Percentiles rank a stretch among this genome's conserved stretches.
These are phyloP conservation scores for Pyropia haitanensis DNA, from an alignment of 23 red algal species.

Conservation along the genomic window DNA sequence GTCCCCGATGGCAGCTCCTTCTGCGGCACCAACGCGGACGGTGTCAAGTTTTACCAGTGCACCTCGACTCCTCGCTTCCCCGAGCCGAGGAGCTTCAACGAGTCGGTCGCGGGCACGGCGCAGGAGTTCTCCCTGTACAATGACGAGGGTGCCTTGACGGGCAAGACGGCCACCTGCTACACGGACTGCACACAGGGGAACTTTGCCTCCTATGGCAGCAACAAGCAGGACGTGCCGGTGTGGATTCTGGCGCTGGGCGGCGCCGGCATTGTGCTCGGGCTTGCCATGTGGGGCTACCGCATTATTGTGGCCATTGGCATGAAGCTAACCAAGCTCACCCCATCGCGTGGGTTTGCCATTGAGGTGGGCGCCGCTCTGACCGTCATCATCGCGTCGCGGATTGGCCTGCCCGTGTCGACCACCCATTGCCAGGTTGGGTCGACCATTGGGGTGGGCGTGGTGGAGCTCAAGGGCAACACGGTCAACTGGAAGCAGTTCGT, in stretches of 20 bases:
- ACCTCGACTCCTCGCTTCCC: background rate
- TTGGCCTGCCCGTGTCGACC: conserved; percentile 91
- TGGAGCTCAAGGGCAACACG: conserved; percentile 49
- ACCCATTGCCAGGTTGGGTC: conserved; percentile 89
- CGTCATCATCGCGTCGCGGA: conserved; percentile 74
- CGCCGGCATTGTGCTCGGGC: conserved; percentile 65
- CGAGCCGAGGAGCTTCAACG: background rate
- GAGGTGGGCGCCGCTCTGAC: conserved; percentile 86
- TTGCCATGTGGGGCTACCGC: conserved; percentile 83
- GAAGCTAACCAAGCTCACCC: conserved; percentile 93
- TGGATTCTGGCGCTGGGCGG: conserved; percentile 94
- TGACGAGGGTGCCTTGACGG: conserved; percentile 4
- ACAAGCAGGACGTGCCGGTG: conserved; percentile 32
- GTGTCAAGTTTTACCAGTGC: conserved; percentile 33
- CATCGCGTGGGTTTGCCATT: conserved; percentile 89
- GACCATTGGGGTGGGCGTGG: conserved; percentile 72
- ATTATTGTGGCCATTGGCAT: conserved; percentile 90
- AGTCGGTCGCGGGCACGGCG: background rate
- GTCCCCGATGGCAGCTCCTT: conserved; percentile 35
- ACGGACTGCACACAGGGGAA: conserved; percentile 24
- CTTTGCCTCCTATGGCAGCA: background rate
- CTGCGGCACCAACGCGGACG: conserved; percentile 30
- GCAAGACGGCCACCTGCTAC: conserved; percentile 12
- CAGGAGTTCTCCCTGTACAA: conserved; percentile 5
- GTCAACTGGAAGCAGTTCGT: conserved; percentile 89